Percentiles rank a stretch among this genome's conserved stretches.
Evolutionary conservation across 371 early-diverging fungal species (phyloP).

Genomic region (Saksenaea vasiformis): DNA sequence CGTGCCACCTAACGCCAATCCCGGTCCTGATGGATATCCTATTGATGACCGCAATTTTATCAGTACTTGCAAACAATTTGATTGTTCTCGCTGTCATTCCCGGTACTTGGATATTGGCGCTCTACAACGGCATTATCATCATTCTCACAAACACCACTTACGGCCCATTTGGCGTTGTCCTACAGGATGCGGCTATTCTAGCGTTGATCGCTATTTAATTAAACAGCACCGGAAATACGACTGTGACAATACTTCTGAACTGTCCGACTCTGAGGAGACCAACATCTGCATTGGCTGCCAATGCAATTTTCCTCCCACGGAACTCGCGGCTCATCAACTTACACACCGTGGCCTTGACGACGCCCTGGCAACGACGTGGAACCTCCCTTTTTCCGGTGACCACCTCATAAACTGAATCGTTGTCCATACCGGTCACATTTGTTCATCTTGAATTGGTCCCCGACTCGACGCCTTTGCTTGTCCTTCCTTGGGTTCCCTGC

Average conservation of each 20-base stretch:
- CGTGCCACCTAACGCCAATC: too few relatives aligned
- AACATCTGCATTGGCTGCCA: neutral
- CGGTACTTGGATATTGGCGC: neutral
- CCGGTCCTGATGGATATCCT: too few relatives aligned
- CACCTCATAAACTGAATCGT: conserved; percentile 7
- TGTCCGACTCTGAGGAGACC: neutral
- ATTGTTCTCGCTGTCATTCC: too few relatives aligned
- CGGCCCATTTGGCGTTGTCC: neutral
- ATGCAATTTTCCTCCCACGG: neutral
- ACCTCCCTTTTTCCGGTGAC: neutral
- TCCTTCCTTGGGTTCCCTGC: conserved; percentile 17
- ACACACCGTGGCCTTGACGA: neutral
- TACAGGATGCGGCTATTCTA: neutral
- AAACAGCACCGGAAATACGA: neutral
- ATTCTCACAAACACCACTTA: neutral
- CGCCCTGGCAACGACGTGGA: neutral
- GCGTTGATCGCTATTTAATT: neutral
- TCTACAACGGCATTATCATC: neutral
- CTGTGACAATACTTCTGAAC: neutral
- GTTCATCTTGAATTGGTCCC: neutral
- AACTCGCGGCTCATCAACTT: neutral
- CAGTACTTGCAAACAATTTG: too few relatives aligned
- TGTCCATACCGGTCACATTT: conserved; percentile 10
- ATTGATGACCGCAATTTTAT: too few relatives aligned
- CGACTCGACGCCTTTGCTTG: conserved; percentile 11